Conservation (phyloP, 2,329 filamentous ascomycete genomes). For the Pestalotiopsis sp. region DNA sequence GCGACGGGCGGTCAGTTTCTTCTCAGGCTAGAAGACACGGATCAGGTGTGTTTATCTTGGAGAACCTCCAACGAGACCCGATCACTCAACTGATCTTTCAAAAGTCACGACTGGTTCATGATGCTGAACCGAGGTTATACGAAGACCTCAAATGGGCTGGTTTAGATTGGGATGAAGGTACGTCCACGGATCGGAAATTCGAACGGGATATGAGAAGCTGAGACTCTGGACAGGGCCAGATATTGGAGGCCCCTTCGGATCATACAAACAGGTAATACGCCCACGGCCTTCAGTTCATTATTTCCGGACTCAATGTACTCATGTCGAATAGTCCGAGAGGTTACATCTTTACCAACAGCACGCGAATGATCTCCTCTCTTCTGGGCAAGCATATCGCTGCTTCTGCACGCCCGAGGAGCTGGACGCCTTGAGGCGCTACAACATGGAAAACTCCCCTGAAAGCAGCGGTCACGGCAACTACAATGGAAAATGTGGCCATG, state of each 20-base stretch:
- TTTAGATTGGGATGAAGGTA: slow-evolving; percentile 90
- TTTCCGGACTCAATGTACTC: background rate
- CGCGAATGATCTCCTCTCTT: slow-evolving; percentile 67
- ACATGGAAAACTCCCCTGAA: slow-evolving; percentile 50
- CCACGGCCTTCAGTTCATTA: background rate
- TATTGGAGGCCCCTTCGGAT: slow-evolving; percentile 78
- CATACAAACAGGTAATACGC: slow-evolving; percentile 78
- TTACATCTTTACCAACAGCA: slow-evolving; percentile 73
- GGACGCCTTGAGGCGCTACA: slow-evolving; percentile 64
- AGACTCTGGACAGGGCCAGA: slow-evolving; percentile 63
- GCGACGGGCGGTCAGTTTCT: slow-evolving; percentile 89
- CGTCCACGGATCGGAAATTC: background rate
- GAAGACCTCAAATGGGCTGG: slow-evolving; percentile 87
- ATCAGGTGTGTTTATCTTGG: slow-evolving; percentile 65
- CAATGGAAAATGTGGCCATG: slow-evolving; percentile 69
- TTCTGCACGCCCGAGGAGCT: slow-evolving; percentile 82
- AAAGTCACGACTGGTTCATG: slow-evolving; percentile 78
- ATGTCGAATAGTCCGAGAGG: slow-evolving; percentile 69
- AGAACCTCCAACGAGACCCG: background rate
- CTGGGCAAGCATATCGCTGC: slow-evolving; percentile 84
- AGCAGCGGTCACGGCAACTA: slow-evolving; percentile 43
- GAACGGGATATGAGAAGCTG: slow-evolving; percentile 17
- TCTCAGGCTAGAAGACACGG: slow-evolving; percentile 91
- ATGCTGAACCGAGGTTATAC: slow-evolving; percentile 77
- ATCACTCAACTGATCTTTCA: background rate